Percentiles rank a stretch among this genome's conserved stretches.
These are phyloP conservation scores for Rhynchosporium graminicola DNA, from an alignment of 2,329 filamentous ascomycete species.

Conservation along the genomic window DNA sequence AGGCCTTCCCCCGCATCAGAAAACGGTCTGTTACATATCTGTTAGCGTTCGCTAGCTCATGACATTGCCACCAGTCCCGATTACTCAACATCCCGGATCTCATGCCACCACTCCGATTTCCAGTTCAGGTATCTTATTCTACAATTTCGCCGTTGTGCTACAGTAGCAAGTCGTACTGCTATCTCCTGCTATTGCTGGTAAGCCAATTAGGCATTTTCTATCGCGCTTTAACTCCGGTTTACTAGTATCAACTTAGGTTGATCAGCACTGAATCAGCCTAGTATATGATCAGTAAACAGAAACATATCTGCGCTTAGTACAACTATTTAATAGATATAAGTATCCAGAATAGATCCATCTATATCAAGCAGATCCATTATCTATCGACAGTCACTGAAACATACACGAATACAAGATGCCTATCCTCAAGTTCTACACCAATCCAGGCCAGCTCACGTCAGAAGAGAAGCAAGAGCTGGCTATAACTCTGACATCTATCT, in stretches of 20 bases:
- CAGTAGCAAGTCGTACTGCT: too few relatives aligned
- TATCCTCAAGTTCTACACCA: constrained; percentile 29
- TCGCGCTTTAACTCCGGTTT: neutral
- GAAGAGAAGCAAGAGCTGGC: constrained; percentile 28
- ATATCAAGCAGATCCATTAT: neutral
- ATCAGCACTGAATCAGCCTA: neutral
- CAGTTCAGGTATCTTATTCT: too few relatives aligned
- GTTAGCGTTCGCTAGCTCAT: too few relatives aligned
- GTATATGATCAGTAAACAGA: too few relatives aligned
- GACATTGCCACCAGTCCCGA: too few relatives aligned
- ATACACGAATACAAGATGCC: constrained; percentile 19
- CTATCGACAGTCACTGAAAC: neutral
- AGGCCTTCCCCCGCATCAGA: too few relatives aligned
- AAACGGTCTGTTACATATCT: too few relatives aligned
- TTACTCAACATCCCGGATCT: too few relatives aligned
- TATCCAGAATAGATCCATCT: neutral
- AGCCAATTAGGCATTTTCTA: neutral
- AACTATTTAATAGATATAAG: neutral
- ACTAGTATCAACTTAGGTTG: neutral
- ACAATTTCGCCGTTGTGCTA: too few relatives aligned
- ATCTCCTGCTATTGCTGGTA: too few relatives aligned
- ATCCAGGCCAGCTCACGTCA: constrained; percentile 22
- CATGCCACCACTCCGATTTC: too few relatives aligned
- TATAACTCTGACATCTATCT: constrained; percentile 18
- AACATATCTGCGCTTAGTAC: neutral